A percentile compares a stretch with the other conserved stretches of the same genome.
phyloP scores from a whole-genome alignment of 768 basidiomycete species.

The Exsudoporus frostii region DNA sequence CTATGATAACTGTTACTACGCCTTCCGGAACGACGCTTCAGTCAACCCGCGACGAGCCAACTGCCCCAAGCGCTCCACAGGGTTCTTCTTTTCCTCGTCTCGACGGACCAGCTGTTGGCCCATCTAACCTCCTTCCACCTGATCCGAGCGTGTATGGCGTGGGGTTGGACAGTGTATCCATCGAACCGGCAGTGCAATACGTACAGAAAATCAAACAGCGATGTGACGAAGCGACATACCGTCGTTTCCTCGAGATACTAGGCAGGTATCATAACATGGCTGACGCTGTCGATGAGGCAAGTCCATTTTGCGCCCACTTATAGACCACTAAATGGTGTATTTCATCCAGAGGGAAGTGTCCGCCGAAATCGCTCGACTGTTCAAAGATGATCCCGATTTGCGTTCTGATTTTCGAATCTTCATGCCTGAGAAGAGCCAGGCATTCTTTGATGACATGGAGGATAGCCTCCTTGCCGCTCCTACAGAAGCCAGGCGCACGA shows the following conservation, averaged over 20 bases:
- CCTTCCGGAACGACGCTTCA: slow-evolving; percentile 64
- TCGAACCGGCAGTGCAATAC: slow-evolving; percentile 85
- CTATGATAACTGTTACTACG: slow-evolving; percentile 74
- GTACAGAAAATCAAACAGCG: slow-evolving; percentile 96
- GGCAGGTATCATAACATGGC: slow-evolving; percentile 59
- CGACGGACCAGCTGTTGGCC: slow-evolving; percentile 13
- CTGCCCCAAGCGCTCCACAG: slow-evolving; percentile 35
- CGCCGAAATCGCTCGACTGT: slow-evolving; percentile 61
- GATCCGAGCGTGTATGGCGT: slow-evolving; percentile 27
- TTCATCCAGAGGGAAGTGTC: slow-evolving; percentile 56
- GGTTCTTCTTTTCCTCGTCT: slow-evolving; percentile 34
- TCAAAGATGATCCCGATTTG: slow-evolving; percentile 74
- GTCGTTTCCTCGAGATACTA: slow-evolving; percentile 74
- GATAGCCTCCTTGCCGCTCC: slow-evolving; percentile 28
- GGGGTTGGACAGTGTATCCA: slow-evolving; percentile 43
- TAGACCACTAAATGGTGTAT: not conserved
- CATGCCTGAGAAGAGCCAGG: slow-evolving; percentile 60
- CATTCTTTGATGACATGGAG: slow-evolving; percentile 44
- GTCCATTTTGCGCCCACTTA: slow-evolving; percentile 14
- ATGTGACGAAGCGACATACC: slow-evolving; percentile 86
- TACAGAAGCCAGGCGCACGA: slow-evolving; percentile 30
- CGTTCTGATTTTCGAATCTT: slow-evolving; percentile 73
- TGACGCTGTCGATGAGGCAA: slow-evolving; percentile 59
- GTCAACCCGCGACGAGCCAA: slow-evolving; percentile 45
- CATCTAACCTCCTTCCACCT: slow-evolving; percentile 10